Base-by-base conservation (phyloP, 2,329 filamentous ascomycete genomes). In the Seiridium unicorne region DNA sequence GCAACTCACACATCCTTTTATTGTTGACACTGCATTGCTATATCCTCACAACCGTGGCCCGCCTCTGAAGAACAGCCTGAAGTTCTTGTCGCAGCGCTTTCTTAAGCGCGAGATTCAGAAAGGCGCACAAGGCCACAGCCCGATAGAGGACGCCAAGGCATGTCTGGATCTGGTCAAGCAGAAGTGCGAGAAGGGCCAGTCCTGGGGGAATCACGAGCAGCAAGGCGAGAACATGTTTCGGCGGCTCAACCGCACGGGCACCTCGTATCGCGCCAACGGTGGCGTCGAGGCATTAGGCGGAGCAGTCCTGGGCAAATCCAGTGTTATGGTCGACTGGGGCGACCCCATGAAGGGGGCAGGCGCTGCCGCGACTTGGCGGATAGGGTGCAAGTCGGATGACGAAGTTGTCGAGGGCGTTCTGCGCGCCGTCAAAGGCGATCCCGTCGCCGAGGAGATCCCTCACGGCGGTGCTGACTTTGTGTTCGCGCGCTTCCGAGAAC, bases 121-220 rank as follows among this genome's bases (percentile, higher is more conserved):
- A 68, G 88, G 87, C 48, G 81, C 82, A 13, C 72, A 72, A 13
- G 95, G 95, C 13, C 95, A 99, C 72, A 89, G 98, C 80, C 95
- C 91, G 61, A 84, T 97, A 63, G 95, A 99, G 74, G 95, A 99
- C 73, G 93, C 95, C 11, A 88, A 84, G 65, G 93, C 95, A 3
- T 96, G 93, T 64, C 87, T 99, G 11, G 93, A 98, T 69, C 88
- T 99, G 1, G 87, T 98, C 53, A 96, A 95, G 75, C 89, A 94
- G 71, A 99, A 99, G 74, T 97, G 94, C 73, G 93, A 98, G 73
- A 95, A 91, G 75, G 95, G 95, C 46, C 91, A 90, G 64, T 76
- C 81, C 32, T 99, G 93, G 91, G 95, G 92, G 42, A 89, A 89
- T 0, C 86, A 86, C 55, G 92, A 96, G 48, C 83, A 87, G 2